Evolutionary conservation across 2,329 filamentous ascomycete genomes (phyloP).

Genomic region (Diplodia sapinea): DNA sequence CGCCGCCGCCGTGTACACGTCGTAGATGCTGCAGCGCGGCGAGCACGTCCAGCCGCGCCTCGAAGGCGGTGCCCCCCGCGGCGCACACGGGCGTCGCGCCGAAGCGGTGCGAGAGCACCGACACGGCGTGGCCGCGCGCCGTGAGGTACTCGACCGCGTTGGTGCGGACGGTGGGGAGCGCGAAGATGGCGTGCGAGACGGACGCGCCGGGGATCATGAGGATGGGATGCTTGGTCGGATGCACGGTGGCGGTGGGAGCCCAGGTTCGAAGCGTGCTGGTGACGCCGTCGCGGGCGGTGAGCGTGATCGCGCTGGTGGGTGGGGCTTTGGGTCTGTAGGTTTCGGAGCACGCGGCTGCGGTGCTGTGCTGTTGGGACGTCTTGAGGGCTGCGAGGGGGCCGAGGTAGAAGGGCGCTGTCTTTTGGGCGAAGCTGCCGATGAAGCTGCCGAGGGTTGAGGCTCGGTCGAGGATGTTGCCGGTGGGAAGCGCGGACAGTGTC

Average conservation of each 20-base stretch:
- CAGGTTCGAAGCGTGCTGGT: slow-evolving; percentile 45
- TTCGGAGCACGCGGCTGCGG: too few species aligned
- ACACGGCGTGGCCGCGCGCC: slow-evolving; percentile 65
- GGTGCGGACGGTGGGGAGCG: slow-evolving; percentile 66
- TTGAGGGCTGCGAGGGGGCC: slow-evolving; percentile 62
- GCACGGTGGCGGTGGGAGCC: neutral
- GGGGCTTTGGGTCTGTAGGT: slow-evolving; percentile 49
- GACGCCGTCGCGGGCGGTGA: slow-evolving; percentile 61
- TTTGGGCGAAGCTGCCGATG: slow-evolving; percentile 62
- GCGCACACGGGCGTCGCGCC: slow-evolving; percentile 59
- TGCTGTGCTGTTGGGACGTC: slow-evolving; percentile 51
- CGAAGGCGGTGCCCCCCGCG: slow-evolving; percentile 64
- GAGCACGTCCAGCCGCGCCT: slow-evolving; percentile 64
- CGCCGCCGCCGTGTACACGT: too few species aligned
- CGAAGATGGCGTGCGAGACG: slow-evolving; percentile 68
- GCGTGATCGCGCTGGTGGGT: slow-evolving; percentile 51
- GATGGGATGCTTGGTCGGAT: slow-evolving; percentile 47
- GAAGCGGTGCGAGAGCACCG: slow-evolving; percentile 64
- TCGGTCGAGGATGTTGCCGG: slow-evolving; percentile 37
- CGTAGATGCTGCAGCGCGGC: slow-evolving; percentile 57
- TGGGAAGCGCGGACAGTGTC: slow-evolving; percentile 60
- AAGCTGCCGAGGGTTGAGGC: slow-evolving; percentile 53
- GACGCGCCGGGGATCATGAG: slow-evolving; percentile 68
- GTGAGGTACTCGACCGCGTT: slow-evolving; percentile 70
- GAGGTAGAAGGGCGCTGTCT: slow-evolving; percentile 61